Conservation (phyloP, 2,329 filamentous ascomycete genomes). For the Fusarium verticillioides region DNA sequence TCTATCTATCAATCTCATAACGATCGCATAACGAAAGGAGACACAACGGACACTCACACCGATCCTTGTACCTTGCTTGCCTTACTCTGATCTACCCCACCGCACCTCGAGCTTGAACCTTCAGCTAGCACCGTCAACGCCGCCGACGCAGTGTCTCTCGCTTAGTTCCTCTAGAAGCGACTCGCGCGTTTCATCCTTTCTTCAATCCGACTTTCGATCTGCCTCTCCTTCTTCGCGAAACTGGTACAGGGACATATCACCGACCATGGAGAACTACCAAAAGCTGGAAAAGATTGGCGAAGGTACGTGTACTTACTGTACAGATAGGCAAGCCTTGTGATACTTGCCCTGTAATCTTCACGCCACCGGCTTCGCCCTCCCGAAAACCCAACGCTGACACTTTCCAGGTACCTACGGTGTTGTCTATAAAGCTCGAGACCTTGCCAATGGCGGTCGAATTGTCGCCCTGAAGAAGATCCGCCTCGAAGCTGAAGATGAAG, state of each 20-base stretch:
- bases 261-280: conserved; percentile 90
- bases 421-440: conserved; percentile 92
- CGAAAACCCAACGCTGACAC: not conserved
- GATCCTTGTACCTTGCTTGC: conserved; percentile 1
- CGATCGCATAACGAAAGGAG: conserved; percentile 15
- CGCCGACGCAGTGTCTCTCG: conserved; percentile 35
- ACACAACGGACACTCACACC: not conserved
- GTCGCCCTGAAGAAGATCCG: conserved; percentile 96
- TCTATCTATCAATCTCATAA: not conserved
- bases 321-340: not conserved
- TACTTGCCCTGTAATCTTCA: not conserved
- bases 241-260: conserved; percentile 4
- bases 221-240: conserved; percentile 13
- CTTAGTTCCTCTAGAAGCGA: conserved; percentile 14
- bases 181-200: conserved; percentile 19
- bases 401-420: conserved; percentile 87
- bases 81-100: not conserved
- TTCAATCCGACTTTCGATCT: conserved; percentile 13
- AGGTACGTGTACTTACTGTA: conserved; percentile 65
- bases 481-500: conserved; percentile 93
- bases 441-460: conserved; percentile 83
- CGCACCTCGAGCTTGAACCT: conserved; percentile 5
- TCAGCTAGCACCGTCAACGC: conserved; percentile 10
- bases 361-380: not conserved
- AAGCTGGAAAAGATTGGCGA: conserved; percentile 97